Evolutionary conservation across 2,329 filamentous ascomycete genomes (phyloP).

Genomic region (Zymoseptoria passerinii): DNA sequence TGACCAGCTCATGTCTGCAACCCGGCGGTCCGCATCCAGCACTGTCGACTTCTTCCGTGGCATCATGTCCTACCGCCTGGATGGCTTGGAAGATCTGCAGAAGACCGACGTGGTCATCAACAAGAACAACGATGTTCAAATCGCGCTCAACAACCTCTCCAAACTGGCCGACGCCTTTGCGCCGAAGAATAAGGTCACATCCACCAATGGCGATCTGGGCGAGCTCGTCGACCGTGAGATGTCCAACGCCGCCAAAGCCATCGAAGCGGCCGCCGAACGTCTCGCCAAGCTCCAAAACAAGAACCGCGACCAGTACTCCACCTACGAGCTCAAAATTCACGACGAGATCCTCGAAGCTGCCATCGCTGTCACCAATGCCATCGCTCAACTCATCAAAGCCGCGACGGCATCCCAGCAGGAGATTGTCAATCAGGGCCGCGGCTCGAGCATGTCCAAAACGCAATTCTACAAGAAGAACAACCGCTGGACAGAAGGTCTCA

Average conservation of each 20-base stretch:
- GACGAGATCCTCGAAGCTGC: constrained; percentile 91
- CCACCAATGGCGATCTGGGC: constrained; percentile 74
- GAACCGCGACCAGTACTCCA: constrained; percentile 89
- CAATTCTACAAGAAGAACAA: constrained; percentile 99
- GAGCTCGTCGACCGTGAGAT: constrained; percentile 89
- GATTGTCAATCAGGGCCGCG: constrained; percentile 88
- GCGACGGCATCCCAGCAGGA: constrained; percentile 89
- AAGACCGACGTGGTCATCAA: constrained; percentile 97
- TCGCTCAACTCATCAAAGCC: constrained; percentile 88
- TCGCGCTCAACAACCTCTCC: constrained; percentile 85
- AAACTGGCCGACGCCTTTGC: constrained; percentile 89
- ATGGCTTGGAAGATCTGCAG: constrained; percentile 79
- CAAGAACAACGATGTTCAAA: constrained; percentile 91
- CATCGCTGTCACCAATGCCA: constrained; percentile 85
- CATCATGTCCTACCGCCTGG: constrained; percentile 86
- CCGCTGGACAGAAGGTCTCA: constrained; percentile 94
- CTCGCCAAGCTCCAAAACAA: constrained; percentile 91
- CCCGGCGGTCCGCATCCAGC: constrained; percentile 73
- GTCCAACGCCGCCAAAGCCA: constrained; percentile 87
- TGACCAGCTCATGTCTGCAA: constrained; percentile 73
- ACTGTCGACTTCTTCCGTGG: constrained; percentile 93
- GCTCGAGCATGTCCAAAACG: constrained; percentile 63
- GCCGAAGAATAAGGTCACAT: constrained; percentile 75
- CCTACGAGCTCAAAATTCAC: constrained; percentile 92
- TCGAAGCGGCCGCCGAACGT: constrained; percentile 81